Evolutionary conservation across 352 stramenopile species (phyloP).

Genomic region (Phytophthora melonis): DNA sequence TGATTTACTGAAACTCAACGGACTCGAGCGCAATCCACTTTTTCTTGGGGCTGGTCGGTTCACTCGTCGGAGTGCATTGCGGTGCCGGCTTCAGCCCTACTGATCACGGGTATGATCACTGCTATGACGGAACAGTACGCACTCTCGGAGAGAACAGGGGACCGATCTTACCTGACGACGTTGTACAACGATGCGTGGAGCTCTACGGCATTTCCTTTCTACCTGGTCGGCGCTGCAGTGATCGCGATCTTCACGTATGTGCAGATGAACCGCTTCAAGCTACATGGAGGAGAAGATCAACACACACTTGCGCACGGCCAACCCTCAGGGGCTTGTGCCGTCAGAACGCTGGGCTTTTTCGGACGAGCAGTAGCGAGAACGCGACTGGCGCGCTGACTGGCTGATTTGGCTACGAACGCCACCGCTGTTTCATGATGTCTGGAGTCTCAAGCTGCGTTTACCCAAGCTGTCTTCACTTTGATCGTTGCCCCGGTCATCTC

Average conservation of each 20-base stretch:
- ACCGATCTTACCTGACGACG: slow-evolving; percentile 34
- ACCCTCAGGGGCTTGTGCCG: slow-evolving; percentile 52
- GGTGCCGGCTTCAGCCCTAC: slow-evolving; percentile 42
- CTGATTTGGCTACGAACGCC: slow-evolving; percentile 61
- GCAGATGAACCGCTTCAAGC: slow-evolving; percentile 58
- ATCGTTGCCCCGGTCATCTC: slow-evolving; percentile 65
- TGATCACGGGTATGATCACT: slow-evolving; percentile 49
- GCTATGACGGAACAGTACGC: slow-evolving; percentile 56
- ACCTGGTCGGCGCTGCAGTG: slow-evolving; percentile 42
- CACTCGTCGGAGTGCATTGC: slow-evolving; percentile 37
- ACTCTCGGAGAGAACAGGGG: slow-evolving; percentile 35
- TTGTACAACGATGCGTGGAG: slow-evolving; percentile 53
- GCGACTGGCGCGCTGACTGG: slow-evolving; percentile 60
- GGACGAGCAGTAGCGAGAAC: too few species aligned
- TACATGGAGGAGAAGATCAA: slow-evolving; percentile 64
- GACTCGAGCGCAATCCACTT: slow-evolving; percentile 8
- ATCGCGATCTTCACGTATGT: slow-evolving; percentile 47
- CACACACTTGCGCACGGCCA: slow-evolving; percentile 52
- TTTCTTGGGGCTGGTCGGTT: slow-evolving; percentile 11
- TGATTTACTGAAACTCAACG: slow-evolving; percentile 19
- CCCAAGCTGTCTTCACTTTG: slow-evolving; percentile 63
- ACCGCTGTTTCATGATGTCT: slow-evolving; percentile 57
- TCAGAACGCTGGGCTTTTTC: too few species aligned
- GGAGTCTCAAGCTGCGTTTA: slow-evolving; percentile 57
- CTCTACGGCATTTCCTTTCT: too few species aligned